A percentile compares a stretch with the other conserved stretches of the same genome.
phyloP scores from a whole-genome alignment of 2,329 filamentous ascomycete species.

The Penicillium freii region DNA sequence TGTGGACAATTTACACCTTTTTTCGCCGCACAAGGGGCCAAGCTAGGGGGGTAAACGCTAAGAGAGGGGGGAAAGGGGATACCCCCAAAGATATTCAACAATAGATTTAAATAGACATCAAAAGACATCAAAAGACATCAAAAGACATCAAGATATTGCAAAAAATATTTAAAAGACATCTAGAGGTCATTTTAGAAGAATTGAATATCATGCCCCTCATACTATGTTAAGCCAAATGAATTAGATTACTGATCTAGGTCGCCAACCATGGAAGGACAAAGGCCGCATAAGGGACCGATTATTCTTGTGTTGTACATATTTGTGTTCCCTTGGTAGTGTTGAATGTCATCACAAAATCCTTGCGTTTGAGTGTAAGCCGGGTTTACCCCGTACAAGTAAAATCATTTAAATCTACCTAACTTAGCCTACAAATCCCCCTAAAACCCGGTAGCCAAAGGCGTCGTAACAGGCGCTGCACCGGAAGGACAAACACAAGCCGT shows the following conservation, averaged over 20 bases:
- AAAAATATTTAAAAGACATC: neutral
- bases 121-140: neutral
- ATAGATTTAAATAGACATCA: neutral
- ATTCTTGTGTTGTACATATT: neutral
- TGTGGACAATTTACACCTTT: neutral
- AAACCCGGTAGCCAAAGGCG: slow-evolving; percentile 23
- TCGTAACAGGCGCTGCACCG: slow-evolving; percentile 32
- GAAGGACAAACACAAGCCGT: slow-evolving; percentile 33
- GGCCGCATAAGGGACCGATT: neutral
- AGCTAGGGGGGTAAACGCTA: neutral
- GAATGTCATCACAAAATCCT: neutral
- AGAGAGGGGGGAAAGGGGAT: neutral
- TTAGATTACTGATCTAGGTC: neutral
- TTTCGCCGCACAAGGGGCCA: neutral
- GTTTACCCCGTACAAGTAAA: neutral
- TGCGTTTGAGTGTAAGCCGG: neutral
- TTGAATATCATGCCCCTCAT: too few relatives aligned
- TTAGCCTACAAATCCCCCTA: neutral
- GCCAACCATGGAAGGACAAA: neutral
- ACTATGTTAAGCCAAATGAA: neutral
- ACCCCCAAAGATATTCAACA: neutral
- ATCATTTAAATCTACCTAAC: neutral
- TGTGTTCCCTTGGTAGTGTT: neutral
- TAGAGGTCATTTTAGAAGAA: too few relatives aligned
- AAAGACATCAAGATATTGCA: neutral